Percentiles rank a stretch among this genome's conserved stretches.
phyloP scores from a whole-genome alignment of 805 yeast genomes.

The Zygosaccharomyces rouxii region DNA sequence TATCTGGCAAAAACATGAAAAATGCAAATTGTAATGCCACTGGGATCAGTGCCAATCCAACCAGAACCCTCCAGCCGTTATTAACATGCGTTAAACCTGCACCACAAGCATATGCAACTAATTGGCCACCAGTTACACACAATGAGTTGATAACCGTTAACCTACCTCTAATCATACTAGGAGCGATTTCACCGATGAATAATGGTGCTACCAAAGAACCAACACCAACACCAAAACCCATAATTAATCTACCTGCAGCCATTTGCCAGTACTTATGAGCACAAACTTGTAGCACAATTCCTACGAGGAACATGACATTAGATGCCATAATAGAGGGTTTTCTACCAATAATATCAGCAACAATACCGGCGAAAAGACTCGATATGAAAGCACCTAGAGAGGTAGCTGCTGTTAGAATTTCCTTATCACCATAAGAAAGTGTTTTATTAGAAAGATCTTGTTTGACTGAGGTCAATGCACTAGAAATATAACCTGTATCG shows the following conservation, averaged over 20 bases:
- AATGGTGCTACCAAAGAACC: slow-evolving; percentile 94
- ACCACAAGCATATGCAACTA: slow-evolving; percentile 90
- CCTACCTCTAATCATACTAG: slow-evolving; percentile 86
- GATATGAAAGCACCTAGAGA: slow-evolving; percentile 88
- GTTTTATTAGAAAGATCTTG: slow-evolving; percentile 58
- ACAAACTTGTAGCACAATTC: slow-evolving; percentile 80
- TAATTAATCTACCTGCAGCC: slow-evolving; percentile 85
- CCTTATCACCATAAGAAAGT: slow-evolving; percentile 75
- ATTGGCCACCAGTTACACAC: slow-evolving; percentile 92
- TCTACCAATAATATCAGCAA: slow-evolving; percentile 82
- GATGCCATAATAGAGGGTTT: slow-evolving; percentile 80
- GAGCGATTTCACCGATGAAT: slow-evolving; percentile 88
- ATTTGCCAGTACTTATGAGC: slow-evolving; percentile 82
- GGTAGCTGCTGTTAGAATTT: slow-evolving; percentile 89
- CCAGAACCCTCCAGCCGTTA: slow-evolving; percentile 91
- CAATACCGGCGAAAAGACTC: slow-evolving; percentile 69
- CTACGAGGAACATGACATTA: slow-evolving; percentile 74
- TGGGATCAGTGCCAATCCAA: slow-evolving; percentile 87
- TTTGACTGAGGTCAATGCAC: slow-evolving; percentile 84
- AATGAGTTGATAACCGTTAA: slow-evolving; percentile 82
- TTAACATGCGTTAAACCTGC: slow-evolving; percentile 70
- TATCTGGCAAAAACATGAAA: slow-evolving; percentile 87
- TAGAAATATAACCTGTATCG: slow-evolving; percentile 94
- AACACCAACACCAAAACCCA: slow-evolving; percentile 96
- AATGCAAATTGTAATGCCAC: slow-evolving; percentile 71